A percentile compares a stretch with the other conserved stretches of the same genome.
phyloP scores from a whole-genome alignment of 257 asterid species.

The Forsythia suspensa region DNA sequence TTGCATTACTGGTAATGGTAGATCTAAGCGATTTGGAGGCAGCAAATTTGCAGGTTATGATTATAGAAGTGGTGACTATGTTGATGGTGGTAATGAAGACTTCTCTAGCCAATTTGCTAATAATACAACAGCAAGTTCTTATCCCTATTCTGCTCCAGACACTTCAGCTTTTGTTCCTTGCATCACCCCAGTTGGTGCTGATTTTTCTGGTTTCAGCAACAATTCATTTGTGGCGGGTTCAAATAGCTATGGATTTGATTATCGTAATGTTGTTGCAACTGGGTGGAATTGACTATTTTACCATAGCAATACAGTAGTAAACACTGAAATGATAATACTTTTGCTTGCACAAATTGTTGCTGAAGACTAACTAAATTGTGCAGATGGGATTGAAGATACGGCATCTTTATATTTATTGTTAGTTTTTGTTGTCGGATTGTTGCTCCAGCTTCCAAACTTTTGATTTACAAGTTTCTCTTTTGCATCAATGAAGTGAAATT shows the following conservation, averaged over 20 bases:
- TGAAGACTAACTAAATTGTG: background rate
- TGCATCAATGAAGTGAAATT: background rate
- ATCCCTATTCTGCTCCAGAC: slow-evolving; percentile 15
- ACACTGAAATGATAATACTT: background rate
- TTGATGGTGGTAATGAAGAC: slow-evolving; percentile 14
- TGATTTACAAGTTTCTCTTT: background rate
- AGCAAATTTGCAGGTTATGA: slow-evolving; percentile 35
- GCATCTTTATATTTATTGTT: background rate
- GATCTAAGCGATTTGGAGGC: slow-evolving; percentile 25
- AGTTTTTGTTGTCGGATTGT: background rate
- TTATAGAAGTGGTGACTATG: slow-evolving; percentile 19
- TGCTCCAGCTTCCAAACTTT: background rate
- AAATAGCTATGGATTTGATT: slow-evolving; percentile 12
- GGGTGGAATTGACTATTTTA: slow-evolving; percentile 41
- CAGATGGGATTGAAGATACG: background rate
- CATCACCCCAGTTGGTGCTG: slow-evolving; percentile 9
- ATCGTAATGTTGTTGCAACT: slow-evolving; percentile 31
- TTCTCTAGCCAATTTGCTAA: slow-evolving; percentile 27
- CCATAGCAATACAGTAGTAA: background rate
- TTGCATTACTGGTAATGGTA: slow-evolving; percentile 15
- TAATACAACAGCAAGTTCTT: slow-evolving; percentile 1
- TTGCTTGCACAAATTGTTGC: background rate
- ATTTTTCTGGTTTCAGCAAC: background rate
- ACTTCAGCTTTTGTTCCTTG: slow-evolving; percentile 12
- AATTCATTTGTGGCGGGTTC: slow-evolving; percentile 13